These are phyloP conservation scores for Acer negundo DNA, from an alignment of 345 rosid genomes.

Conservation along the genomic window DNA sequence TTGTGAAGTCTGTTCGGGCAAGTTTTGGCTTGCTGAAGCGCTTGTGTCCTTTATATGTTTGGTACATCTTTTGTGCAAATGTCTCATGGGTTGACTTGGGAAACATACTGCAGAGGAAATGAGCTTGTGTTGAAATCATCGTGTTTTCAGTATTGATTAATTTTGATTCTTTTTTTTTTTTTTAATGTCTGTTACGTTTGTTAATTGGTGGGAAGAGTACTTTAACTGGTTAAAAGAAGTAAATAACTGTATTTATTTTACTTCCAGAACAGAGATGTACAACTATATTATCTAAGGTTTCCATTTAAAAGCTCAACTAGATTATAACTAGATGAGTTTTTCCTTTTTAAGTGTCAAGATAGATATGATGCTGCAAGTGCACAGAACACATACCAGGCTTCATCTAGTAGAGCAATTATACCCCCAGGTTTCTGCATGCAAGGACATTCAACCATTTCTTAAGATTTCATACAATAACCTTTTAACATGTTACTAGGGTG, in stretches of 20 bases:
- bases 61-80: conserved; percentile 78
- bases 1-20: conserved; percentile 70
- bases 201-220: not conserved
- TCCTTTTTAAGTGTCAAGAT: not conserved
- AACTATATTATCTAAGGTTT: not conserved
- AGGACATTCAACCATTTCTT: conserved; percentile 13
- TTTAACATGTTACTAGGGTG: conserved; percentile 3
- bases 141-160: not conserved
- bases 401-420: conserved; percentile 72
- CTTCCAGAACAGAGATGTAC: not conserved
- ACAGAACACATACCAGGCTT: conserved; percentile 62
- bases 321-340: not conserved
- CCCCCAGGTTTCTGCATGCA: conserved; percentile 82
- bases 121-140: not conserved
- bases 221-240: not conserved
- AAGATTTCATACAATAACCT: conserved; percentile 1
- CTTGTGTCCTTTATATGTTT: conserved; percentile 67
- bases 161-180: not conserved
- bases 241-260: not conserved
- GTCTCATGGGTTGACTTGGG: conserved; percentile 87
- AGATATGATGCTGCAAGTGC: conserved; percentile 6
- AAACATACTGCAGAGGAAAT: conserved; percentile 60
- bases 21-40: conserved; percentile 81
- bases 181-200: not conserved
- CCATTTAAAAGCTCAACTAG: conserved; percentile 1